Percentiles rank a stretch among this genome's conserved stretches.
Conservation (phyloP, 495 filamentous ascomycete genomes). For the Emericellopsis terricola region DNA sequence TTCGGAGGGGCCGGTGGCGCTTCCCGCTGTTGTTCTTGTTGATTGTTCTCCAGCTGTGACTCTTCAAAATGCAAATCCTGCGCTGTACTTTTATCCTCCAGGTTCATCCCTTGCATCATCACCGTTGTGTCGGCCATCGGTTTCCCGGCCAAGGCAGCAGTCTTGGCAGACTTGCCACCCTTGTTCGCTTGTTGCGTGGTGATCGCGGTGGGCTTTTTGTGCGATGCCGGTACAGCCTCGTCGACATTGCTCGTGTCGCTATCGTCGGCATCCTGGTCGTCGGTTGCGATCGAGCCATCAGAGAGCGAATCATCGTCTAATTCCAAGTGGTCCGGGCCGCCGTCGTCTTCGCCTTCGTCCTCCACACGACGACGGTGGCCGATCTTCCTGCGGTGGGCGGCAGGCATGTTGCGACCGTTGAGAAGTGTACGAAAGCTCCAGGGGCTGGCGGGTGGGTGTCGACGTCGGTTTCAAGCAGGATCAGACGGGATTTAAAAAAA, state of each 20-base stretch:
- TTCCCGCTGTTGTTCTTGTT: no score
- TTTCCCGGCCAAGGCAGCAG: conserved; percentile 12
- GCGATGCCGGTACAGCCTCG: conserved; percentile 32
- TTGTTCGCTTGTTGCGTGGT: conserved; percentile 21
- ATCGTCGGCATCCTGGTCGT: conserved; percentile 60
- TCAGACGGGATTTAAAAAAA: no score
- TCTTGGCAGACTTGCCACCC: conserved; percentile 19
- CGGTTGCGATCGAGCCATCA: conserved; percentile 58
- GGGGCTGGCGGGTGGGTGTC: no score
- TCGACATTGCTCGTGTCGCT: conserved; percentile 59
- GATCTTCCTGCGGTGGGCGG: conserved; percentile 48
- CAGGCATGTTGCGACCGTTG: conserved; percentile 40
- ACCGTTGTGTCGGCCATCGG: conserved; percentile 53
- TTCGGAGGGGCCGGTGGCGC: conserved; percentile 16
- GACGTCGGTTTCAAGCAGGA: no score
- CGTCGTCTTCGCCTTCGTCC: conserved; percentile 65
- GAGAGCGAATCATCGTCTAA: conserved; percentile 70
- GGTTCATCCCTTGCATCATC: conserved; percentile 71
- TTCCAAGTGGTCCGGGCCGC: conserved; percentile 43
- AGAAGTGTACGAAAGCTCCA: no score
- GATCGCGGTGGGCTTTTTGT: conserved; percentile 19
- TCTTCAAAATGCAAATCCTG: conserved; percentile 50
- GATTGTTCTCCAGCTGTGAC: no score
- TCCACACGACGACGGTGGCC: conserved; percentile 60
- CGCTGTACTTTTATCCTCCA: conserved; percentile 32